Conservation (phyloP, 345 rosid genomes). For the Arabidopsis arenosa region DNA sequence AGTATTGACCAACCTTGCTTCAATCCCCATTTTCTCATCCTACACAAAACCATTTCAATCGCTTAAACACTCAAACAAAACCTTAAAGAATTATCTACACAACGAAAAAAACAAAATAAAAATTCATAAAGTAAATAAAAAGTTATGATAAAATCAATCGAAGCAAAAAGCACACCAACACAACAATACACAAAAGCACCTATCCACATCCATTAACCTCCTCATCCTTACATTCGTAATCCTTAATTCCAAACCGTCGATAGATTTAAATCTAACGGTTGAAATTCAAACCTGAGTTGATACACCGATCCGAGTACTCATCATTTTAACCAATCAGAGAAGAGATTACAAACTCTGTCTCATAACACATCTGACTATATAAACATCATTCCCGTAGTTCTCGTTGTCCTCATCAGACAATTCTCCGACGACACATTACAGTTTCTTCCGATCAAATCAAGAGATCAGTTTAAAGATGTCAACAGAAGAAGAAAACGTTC, state of each 20-base stretch:
- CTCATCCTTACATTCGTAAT: slow-evolving; percentile 32
- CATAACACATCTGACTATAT: slow-evolving; percentile 54
- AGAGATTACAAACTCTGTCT: slow-evolving; percentile 49
- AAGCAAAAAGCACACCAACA: slow-evolving; percentile 76
- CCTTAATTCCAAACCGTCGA: slow-evolving; percentile 51
- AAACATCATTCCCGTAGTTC: slow-evolving; percentile 45
- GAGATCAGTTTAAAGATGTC: slow-evolving; percentile 30
- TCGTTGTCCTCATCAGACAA: slow-evolving; percentile 40
- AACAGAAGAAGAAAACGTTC: slow-evolving; percentile 37
- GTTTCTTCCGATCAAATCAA: not conserved
- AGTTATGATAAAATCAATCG: slow-evolving; percentile 47
- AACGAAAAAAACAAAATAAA: slow-evolving; percentile 27
- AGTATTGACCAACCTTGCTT: slow-evolving; percentile 61
- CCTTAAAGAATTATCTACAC: slow-evolving; percentile 53
- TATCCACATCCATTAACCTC: slow-evolving; percentile 38
- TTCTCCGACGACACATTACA: slow-evolving; percentile 23
- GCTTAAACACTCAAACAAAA: slow-evolving; percentile 46
- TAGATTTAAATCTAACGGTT: slow-evolving; percentile 60
- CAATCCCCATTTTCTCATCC: slow-evolving; percentile 43
- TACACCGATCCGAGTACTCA: slow-evolving; percentile 56
- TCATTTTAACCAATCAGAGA: slow-evolving; percentile 55
- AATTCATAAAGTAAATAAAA: slow-evolving; percentile 26
- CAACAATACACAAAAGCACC: slow-evolving; percentile 39
- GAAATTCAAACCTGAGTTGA: slow-evolving; percentile 55
- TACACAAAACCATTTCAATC: not conserved